Base-by-base conservation (phyloP, 208 protist genomes). In the Herpetomonas tarakana region DNA sequence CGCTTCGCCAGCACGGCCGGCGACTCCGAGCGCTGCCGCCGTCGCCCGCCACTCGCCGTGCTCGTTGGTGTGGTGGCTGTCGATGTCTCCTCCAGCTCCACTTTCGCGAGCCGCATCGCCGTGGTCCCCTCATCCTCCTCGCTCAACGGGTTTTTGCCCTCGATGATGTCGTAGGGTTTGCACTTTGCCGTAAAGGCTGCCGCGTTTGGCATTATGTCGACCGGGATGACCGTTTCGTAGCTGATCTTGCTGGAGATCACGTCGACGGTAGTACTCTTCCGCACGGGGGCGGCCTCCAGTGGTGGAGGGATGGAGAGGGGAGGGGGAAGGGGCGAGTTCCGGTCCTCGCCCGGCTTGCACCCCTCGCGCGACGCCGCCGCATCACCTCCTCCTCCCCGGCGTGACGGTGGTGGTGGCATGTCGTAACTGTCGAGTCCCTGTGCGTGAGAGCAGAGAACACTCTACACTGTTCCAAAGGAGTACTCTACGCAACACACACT, bases 81-180 rank as follows among this genome's bases (percentile, higher is more conserved):
- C n/a, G n/a, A n/a, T n/a, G n/a, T n/a, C n/a, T n/a, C n/a, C n/a
- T n/a, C n/a, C n/a, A n/a, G n/a, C n/a, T n/a, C n/a, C n/a, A n/a
- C n/a, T 7, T 19, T 21, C 19, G 50, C 6, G 14, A 22, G 11
- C 19, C 9, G 14, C 4, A 4, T 16, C 3, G 14, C 6, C 14
- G 19, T 22, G 11, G 11, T n/a, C 9, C 67, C 49, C 35, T 55
- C 58, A 0, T 31, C 26, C 16, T 77, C 71, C 27, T 77, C 76
- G 46, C 61, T 45, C 45, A 83, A 72, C 0, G 75, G 78, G 52
- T 86, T 77, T 12, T 59, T 63, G 0, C 77, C 85, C 21, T 81
- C 78, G 44, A 92, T 86, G 52, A 92, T 86, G 55, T 81, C 69
- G 46, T 74, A 89, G 2, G 71, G 76, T 50, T 89, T 86, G 57